Conservation (phyloP, 2,329 filamentous ascomycete species). For the Curvularia hawaiiensis region DNA sequence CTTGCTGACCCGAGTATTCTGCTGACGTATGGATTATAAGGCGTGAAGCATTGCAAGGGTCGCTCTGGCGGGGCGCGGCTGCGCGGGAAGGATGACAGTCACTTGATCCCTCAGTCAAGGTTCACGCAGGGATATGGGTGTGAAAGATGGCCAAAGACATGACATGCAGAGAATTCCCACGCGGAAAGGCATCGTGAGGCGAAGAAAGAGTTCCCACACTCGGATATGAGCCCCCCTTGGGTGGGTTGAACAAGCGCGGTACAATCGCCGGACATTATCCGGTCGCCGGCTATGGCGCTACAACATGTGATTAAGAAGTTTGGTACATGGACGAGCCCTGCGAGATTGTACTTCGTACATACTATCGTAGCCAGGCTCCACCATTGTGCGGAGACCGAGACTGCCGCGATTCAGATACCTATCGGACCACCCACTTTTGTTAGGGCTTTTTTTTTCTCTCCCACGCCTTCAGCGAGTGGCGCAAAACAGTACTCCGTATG, state of each 20-base stretch:
- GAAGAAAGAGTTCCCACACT: constrained; percentile 1
- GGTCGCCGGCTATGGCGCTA: constrained; percentile 5
- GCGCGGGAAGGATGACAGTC: constrained; percentile 43
- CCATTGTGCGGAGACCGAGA: constrained; percentile 3
- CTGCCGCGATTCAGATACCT: constrained; percentile 6
- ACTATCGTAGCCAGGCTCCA: constrained; percentile 1
- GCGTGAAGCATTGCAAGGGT: constrained; percentile 29
- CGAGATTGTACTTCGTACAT: neutral
- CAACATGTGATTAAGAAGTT: constrained; percentile 3
- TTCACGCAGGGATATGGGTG: constrained; percentile 4
- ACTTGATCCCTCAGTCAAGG: constrained; percentile 26
- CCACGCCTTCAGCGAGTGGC: neutral
- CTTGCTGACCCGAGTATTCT: constrained; percentile 32
- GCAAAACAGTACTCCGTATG: constrained; percentile 7
- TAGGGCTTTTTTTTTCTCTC: neutral
- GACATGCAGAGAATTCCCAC: constrained; percentile 1
- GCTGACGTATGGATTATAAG: constrained; percentile 26
- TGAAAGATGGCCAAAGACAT: neutral
- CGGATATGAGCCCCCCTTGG: neutral
- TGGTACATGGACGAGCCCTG: neutral
- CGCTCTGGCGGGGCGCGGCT: constrained; percentile 30
- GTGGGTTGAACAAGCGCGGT: neutral
- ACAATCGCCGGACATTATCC: constrained; percentile 5
- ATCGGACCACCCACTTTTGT: constrained; percentile 7
- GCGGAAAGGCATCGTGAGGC: constrained; percentile 1